Evolutionary conservation across 164 flowering plant genomes (phyloP), one percentile per base, ranked within the genome.

Genomic region (Annona cherimola): DNA sequence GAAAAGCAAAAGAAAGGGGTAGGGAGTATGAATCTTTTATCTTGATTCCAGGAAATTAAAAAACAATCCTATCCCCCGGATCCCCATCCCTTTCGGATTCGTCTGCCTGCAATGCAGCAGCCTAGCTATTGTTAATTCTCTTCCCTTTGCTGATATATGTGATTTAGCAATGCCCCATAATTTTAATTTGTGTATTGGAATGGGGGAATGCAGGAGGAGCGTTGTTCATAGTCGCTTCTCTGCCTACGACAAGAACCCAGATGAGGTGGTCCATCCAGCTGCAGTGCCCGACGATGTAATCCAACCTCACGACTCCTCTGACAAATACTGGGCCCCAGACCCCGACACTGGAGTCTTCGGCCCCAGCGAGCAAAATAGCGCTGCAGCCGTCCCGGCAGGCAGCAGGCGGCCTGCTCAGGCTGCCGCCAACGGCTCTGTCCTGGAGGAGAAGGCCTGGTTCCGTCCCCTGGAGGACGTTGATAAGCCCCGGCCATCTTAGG

Each of bases 301-400:
- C 55, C 45, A 44, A 20, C 67, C 80, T 45, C 82, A 83, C 9
- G 11, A 5, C 5, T 46, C 8, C 54, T 75, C 90, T 0, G 91
- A 86, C 40, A 81, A 88, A 61, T 92, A 90, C 82, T 92, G 95
- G 97, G 88, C 84, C 16, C 97, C 96, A 1, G 81, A 92, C 74
- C 95, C 96, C 0, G 73, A 82, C 43, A 90, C 95, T 7, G 96
- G 95, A 2, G 94, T 92, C 5, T 92, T 92, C 73, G 94, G 96
- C 8, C 96, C 98, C 3, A 19, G 14, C 35, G 50, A 66, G 72
- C 69, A 55, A 20, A 16, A 14, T 42, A 11, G 59, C 60, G 3
- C 2, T 12, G 61, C 16, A 4, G 50, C 19, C 7, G 35, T 26
- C 35, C 35, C 35, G 35, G 35, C 35, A 26, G 71, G 14, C 18